Evolutionary conservation across 139 green algal genomes (phyloP), one percentile per base, ranked within the genome.

Genomic region (Chlorella sorokiniana): DNA sequence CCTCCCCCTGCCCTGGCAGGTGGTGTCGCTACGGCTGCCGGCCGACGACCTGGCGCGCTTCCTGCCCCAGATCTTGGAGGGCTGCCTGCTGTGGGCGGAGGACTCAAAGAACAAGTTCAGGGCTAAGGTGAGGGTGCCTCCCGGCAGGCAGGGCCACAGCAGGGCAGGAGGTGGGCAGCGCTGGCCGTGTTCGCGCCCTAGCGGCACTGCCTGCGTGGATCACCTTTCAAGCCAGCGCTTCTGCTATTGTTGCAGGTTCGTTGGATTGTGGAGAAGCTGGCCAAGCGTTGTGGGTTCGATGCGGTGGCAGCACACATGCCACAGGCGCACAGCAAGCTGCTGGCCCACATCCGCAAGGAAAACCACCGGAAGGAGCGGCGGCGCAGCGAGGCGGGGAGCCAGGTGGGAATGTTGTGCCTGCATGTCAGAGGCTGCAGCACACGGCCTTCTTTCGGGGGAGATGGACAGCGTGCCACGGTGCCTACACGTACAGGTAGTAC

Each of bases 51-150:
- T 99, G 76, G 42, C 74, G 33, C 38, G 61, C 20, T 91, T 95
- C 56, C 83, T 98, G 83, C 81, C 81, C 1, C 37, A 85, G 22
- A 93, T 99, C 33, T 76, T 98, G 61, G 93, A 98, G 78, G 95
- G 94, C 31, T 74, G 97, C 74, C 88, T 99, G 44, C 62, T 98
- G 61, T 98, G 95, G 95, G 86, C 83, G 1, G 89, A 95, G 48
- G 96, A 99, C 92, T 91, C 84, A 56, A 98, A 98, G 81, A 99
- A 99, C 91, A 95, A 96, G 81, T 99, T 98, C 90, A 92, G 91
- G 69, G 84, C 97, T 40, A 98, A 98, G 92, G 94, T 97, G 79
- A 23, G 68, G 25, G 9, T 31, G 59, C 52, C 6, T 16, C 27
- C 52, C 27, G 25, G 25, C 52, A 23, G 27, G 52, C 5, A 23